These are phyloP conservation scores for Serendipita sp. DNA, from an alignment of 768 basidiomycete genomes.

Conservation along the genomic window DNA sequence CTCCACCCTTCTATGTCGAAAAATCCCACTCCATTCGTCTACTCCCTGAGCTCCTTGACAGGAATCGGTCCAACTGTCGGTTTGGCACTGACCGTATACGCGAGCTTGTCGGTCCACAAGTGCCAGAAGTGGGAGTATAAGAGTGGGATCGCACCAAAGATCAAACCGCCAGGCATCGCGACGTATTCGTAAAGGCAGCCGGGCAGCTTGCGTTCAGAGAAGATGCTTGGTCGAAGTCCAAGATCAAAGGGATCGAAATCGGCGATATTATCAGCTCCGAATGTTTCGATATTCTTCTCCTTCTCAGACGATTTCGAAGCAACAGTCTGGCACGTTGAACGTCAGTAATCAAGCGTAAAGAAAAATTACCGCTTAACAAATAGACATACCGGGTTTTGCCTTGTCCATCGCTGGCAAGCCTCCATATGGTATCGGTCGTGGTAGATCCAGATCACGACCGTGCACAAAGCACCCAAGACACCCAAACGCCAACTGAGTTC, in stretches of 20 bases:
- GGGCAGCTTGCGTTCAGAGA: constrained; percentile 4
- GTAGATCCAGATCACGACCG: constrained; percentile 8
- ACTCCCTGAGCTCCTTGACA: neutral
- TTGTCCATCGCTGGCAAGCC: constrained; percentile 13
- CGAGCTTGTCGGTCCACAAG: constrained; percentile 15
- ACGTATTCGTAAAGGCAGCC: constrained; percentile 10
- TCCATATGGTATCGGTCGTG: constrained; percentile 16
- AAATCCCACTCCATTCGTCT: neutral
- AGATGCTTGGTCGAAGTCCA: constrained; percentile 6
- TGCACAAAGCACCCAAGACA: constrained; percentile 1
- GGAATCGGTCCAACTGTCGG: constrained; percentile 5
- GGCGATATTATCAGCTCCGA: constrained; percentile 1
- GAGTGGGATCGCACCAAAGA: constrained; percentile 16
- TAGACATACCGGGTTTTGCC: constrained; percentile 11
- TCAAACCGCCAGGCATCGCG: constrained; percentile 14
- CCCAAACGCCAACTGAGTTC: constrained; percentile 1
- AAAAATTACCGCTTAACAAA: neutral
- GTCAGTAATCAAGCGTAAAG: no score
- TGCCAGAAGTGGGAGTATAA: constrained; percentile 17
- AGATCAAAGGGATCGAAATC: constrained; percentile 5
- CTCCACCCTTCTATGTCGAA: neutral
- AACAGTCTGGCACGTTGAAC: neutral
- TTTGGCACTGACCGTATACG: constrained; percentile 9
- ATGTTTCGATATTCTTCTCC: neutral
- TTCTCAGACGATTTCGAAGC: neutral